Percentiles rank a stretch among this genome's conserved stretches.
Conservation (phyloP, 305 asterid species). For the Fraxinus paxiana region DNA sequence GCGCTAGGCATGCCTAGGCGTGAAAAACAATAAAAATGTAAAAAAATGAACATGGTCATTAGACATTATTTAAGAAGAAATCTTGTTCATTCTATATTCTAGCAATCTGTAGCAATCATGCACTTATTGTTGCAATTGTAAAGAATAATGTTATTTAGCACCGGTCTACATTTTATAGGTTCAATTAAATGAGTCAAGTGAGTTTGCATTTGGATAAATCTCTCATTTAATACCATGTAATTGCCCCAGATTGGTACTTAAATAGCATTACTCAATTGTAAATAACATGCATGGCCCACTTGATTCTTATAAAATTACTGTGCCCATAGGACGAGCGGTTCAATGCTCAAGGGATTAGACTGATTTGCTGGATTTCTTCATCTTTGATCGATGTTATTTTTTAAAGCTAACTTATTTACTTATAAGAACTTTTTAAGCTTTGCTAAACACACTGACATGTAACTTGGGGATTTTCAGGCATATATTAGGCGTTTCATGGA, state of each 20-base stretch:
- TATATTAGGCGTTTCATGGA: conserved; percentile 62
- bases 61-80: background rate
- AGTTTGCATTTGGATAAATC: too few species aligned
- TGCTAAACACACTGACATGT: conserved; percentile 16
- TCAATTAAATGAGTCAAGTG: too few species aligned
- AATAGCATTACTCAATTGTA: background rate
- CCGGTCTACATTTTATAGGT: background rate
- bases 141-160: background rate
- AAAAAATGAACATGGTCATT: background rate
- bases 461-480: conserved; percentile 43
- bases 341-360: background rate
- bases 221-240: background rate
- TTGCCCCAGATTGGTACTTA: background rate
- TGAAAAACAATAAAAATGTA: background rate
- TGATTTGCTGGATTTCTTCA: background rate
- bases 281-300: background rate
- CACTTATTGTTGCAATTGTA: background rate
- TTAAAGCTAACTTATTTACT: background rate
- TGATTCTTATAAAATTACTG: background rate
- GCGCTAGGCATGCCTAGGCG: background rate
- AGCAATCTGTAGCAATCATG: background rate
- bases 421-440: background rate
- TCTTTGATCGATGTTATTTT: background rate
- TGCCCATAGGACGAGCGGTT: background rate
- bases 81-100: background rate